Evolutionary conservation across 768 basidiomycete species (phyloP), one percentile per base, ranked within the genome.

Genomic region (Leucosporidium creatinivorum): DNA sequence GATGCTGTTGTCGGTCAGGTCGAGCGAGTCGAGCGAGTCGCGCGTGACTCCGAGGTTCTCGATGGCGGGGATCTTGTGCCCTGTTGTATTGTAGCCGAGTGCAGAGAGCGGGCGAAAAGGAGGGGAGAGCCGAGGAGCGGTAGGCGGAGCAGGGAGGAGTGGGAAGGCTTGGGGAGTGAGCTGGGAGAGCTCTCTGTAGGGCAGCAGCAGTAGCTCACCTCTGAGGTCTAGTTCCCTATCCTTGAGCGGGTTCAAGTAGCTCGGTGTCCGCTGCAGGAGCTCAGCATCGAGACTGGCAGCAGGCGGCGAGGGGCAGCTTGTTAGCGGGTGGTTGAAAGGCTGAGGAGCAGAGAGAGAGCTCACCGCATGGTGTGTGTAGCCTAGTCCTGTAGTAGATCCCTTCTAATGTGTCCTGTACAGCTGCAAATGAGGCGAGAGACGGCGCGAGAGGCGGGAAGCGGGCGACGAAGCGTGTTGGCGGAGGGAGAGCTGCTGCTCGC

Each of bases 11-110:
- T 94, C 92, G 66, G 92, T 93, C 68, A 93, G 83, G 81, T 94
- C 92, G 77, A 94, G 89, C 69, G 87, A 85, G 83, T 94, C 92
- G 76, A 93, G 88, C 80, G 91, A 89, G 81, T 94, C 92, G 89
- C 72, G 71, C 19, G 91, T 91, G 70, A 93, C 89, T 82, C 91
- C 92, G 73, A 94, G 83, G 83, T 94, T 94, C 87, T 94, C 92
- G 77, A 94, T 94, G 64, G 89, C 85, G 9, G 92, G 91, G 73
- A 93, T 93, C 84, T 91, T 92, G 81, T 89, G 88, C 66, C 91
- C 91, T 93, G 78, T 73, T 75, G 73, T 61, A 60, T 47, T 44
- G 49, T 2, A 25, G 1, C 36, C 18, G 21, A 18, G 9, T 12
- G 30, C 6, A 44, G 36, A 63, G 39, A 25, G 61, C n/a, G 26